Evolutionary conservation across 305 asterid genomes (phyloP), one percentile per base, ranked within the genome.

Genomic region (Fraxinus latifolia): DNA sequence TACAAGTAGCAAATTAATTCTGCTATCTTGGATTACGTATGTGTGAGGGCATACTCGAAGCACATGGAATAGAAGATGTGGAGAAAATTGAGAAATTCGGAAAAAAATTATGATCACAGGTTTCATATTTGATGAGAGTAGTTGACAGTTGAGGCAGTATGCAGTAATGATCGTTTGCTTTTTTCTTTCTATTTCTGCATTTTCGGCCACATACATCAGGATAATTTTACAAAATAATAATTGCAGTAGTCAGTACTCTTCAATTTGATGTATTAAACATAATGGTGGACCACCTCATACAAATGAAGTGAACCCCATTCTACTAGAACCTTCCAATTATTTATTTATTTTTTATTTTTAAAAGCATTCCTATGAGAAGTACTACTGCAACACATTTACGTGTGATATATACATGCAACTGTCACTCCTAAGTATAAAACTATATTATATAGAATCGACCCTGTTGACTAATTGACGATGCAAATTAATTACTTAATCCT

Each of bases 101-200:
- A 76, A 25, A 50, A 50, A 67, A 17, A 17, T 11, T 8, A 68
- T 27, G 44, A 42, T 27, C 15, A 31, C 23, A 78, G 74, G 50
- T 55, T 14, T 44, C 65, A 82, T 31, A 68, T 67, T 82, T 79
- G 91, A 74, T 73, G 84, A 79, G 81, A 58, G 86, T 77, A 3
- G 91, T 88, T 88, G 91, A 84, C 27, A 8, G 89, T 88, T 88
- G 88, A 32, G 82, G 78, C 53, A 78, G 60, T 82, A 25, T 73
- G 86, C 21, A 79, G 39, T 76, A 77, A 77, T 77, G 53, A 37
- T 21, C 11, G 50, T 80, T 50, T 12, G 75, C 31, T 11, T 65
- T 67, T 74, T 82, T 77, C 50, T 80, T 72, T 8, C 50, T 83
- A 44, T 80, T 82, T 79, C 84, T 84, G 23, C 77, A 78, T 85